Base-by-base conservation (phyloP, 257 asterid species). In the Primulina huaijiensis region DNA sequence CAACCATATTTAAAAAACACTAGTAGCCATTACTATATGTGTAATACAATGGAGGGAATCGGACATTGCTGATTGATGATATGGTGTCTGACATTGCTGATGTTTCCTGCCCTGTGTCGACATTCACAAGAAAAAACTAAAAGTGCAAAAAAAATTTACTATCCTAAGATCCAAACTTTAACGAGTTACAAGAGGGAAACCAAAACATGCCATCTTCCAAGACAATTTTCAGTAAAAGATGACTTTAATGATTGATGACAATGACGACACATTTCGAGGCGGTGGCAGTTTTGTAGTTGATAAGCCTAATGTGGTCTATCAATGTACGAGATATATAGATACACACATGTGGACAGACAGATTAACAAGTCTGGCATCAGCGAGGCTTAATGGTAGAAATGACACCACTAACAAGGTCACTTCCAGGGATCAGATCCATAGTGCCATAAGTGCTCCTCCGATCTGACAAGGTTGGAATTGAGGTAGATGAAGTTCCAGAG, bases 361-460 rank as follows among this genome's bases (percentile, higher is more conserved):
- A 11, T 12, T 6, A 6, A 40, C 50, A 40, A 40, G 16, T 8
- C 50, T 40, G 27, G 34, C 29, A 20, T 85, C 79, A 89, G 62
- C 95, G 96, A 50, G 97, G 93, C 14, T 72, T 70, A 68, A 88
- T 78, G 40, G 82, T 66, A 37, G 66, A 76, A 8, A 83, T 62
- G 72, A 79, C 79, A n/a, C 88, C 92, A 60, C 90, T 87, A 52
- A 82, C 78, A 62, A 92, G 95, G 72, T 83, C 88, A 52, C 85
- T 80, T 60, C 93, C 89, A 0, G 85, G 70, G 40, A 43, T 12
- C 5, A 68, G 65, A 30, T 81, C 79, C 77, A 77, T 77, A 5
- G 88, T 77, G 33, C 23, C 58, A 62, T 78, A 79, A n/a, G 75
- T 76, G 71, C 83, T 81, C 71, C 84, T 76, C 66, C 83, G 78